Percentiles rank a stretch among this genome's conserved stretches.
These are phyloP conservation scores for Alternaria angustiovoidea DNA, from an alignment of 2,329 filamentous ascomycete genomes.

Conservation along the genomic window DNA sequence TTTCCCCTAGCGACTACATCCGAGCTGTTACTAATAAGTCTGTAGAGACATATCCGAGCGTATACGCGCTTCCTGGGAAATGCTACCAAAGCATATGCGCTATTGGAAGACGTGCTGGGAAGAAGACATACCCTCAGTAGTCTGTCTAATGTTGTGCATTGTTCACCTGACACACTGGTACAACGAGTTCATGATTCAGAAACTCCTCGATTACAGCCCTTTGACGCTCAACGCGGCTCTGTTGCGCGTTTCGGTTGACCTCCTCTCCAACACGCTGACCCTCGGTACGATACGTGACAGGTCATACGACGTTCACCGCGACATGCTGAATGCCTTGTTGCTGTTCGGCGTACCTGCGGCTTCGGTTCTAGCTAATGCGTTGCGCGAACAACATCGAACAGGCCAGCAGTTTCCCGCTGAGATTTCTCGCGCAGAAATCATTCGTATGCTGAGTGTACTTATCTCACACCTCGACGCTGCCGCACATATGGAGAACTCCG, in stretches of 20 bases:
- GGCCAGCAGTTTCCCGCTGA: slow-evolving; percentile 40
- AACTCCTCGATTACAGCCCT: slow-evolving; percentile 38
- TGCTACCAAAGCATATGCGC: slow-evolving; percentile 38
- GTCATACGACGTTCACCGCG: slow-evolving; percentile 43
- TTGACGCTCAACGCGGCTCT: slow-evolving; percentile 36
- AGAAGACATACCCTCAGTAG: slow-evolving; percentile 29
- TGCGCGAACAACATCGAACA: slow-evolving; percentile 39
- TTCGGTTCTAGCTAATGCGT: slow-evolving; percentile 39
- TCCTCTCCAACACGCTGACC: slow-evolving; percentile 39
- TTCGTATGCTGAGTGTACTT: slow-evolving; percentile 52
- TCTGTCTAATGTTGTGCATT: slow-evolving; percentile 47
- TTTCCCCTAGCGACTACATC: background rate
- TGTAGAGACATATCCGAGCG: slow-evolving; percentile 40
- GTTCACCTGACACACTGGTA: slow-evolving; percentile 45
- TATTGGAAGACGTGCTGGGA: slow-evolving; percentile 44
- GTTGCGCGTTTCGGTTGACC: slow-evolving; percentile 36
- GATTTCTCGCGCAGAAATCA: slow-evolving; percentile 47
- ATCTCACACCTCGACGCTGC: slow-evolving; percentile 51
- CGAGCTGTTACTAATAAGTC: background rate
- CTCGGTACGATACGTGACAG: slow-evolving; percentile 42
- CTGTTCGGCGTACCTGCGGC: slow-evolving; percentile 43
- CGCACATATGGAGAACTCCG: slow-evolving; percentile 37
- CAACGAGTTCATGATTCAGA: slow-evolving; percentile 49
- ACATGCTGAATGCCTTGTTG: slow-evolving; percentile 39
- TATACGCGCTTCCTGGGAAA: slow-evolving; percentile 37